These are phyloP conservation scores for Populus hybrid DNA, from an alignment of 441 rosid species.

Conservation along the genomic window DNA sequence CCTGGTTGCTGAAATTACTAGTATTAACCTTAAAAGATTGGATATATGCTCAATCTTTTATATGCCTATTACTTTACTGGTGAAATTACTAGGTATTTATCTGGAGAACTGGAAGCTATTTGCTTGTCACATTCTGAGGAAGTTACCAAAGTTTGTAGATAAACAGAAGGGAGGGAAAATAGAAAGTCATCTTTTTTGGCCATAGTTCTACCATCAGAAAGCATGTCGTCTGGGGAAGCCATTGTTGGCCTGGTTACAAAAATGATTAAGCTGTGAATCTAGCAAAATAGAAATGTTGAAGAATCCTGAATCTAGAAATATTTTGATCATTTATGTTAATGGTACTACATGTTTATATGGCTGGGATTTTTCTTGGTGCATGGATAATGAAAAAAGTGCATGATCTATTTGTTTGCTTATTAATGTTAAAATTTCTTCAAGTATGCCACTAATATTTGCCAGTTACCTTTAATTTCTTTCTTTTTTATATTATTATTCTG, in stretches of 20 bases:
- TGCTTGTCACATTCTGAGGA: not conserved
- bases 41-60: not conserved
- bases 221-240: not conserved
- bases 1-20: not conserved
- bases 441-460: not conserved
- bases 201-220: not conserved
- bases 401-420: not conserved
- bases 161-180: not conserved
- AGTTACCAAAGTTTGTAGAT: not conserved
- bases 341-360: not conserved
- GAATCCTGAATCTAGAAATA: no score
- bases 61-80: not conserved
- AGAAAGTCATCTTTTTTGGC: no score
- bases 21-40: not conserved
- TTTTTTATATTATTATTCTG: not conserved
- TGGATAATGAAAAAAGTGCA: not conserved
- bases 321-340: not conserved
- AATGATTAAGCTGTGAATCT: not conserved
- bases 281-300: not conserved
- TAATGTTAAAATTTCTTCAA: not conserved
- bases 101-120: not conserved
- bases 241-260: not conserved
- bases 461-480: not conserved
- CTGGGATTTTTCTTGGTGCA: not conserved
- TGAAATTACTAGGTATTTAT: not conserved